Conservation (phyloP, 179 eudicot species). For the Silene vulgaris region DNA sequence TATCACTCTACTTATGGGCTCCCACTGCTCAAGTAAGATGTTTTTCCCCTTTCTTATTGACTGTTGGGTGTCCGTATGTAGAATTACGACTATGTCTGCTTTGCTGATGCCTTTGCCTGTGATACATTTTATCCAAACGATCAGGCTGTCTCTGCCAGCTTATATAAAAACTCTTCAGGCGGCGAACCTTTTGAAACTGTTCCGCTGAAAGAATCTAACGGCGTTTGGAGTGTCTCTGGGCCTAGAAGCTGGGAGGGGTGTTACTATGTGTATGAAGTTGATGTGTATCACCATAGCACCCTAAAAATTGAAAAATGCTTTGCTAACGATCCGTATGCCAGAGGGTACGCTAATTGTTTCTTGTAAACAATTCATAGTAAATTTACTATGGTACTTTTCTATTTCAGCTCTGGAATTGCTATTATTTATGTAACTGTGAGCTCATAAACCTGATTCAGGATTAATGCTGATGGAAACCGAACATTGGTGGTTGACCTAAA, state of each 20-base stretch:
- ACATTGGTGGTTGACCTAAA: slow-evolving; percentile 70
- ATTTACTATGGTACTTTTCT: neutral
- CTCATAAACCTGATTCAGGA: slow-evolving; percentile 34
- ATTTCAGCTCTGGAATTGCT: neutral
- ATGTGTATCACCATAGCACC: slow-evolving; percentile 80
- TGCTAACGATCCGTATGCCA: slow-evolving; percentile 95
- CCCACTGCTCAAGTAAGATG: slow-evolving; percentile 82
- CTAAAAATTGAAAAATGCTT: slow-evolving; percentile 62
- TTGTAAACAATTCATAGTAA: neutral
- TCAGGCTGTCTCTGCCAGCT: slow-evolving; percentile 59
- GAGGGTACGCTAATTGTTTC: slow-evolving; percentile 60
- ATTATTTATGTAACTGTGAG: neutral
- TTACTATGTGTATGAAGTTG: slow-evolving; percentile 91
- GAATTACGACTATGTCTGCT: neutral
- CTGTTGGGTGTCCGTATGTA: slow-evolving; percentile 6
- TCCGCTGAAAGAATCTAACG: slow-evolving; percentile 58
- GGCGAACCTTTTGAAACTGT: slow-evolving; percentile 52
- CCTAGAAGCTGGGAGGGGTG: slow-evolving; percentile 90
- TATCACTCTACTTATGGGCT: slow-evolving; percentile 88
- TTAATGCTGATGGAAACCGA: slow-evolving; percentile 72
- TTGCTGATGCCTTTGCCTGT: slow-evolving; percentile 14
- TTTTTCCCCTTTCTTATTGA: slow-evolving; percentile 12
- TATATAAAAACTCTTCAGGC: slow-evolving; percentile 49
- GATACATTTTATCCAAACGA: slow-evolving; percentile 16
- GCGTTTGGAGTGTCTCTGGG: slow-evolving; percentile 75